Conservation (phyloP, 2,329 filamentous ascomycete species). For the Penicillium fuscoglaucum region DNA sequence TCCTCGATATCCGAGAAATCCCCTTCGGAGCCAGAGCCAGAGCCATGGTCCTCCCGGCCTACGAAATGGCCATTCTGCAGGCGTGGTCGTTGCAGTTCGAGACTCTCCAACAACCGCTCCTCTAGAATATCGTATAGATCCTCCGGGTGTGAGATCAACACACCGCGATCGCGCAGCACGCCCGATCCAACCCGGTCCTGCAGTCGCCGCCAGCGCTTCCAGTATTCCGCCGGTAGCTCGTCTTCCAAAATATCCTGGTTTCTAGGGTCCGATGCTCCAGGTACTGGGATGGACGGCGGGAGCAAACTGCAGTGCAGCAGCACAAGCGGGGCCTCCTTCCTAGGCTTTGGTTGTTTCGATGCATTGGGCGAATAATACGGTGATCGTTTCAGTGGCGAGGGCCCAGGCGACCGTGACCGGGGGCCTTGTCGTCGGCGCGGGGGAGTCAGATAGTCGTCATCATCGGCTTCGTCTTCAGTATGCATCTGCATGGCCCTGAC, state of each 20-base stretch:
- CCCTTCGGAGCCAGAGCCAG: slow-evolving; percentile 22
- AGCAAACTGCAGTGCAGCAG: slow-evolving; percentile 62
- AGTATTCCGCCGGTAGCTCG: slow-evolving; percentile 50
- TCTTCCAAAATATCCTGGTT: slow-evolving; percentile 50
- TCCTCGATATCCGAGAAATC: slow-evolving; percentile 33
- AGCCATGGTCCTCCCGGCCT: slow-evolving; percentile 32
- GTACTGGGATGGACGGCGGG: slow-evolving; percentile 53
- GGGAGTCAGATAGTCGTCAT: slow-evolving; percentile 42
- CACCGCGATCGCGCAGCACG: slow-evolving; percentile 57
- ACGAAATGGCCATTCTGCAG: slow-evolving; percentile 62
- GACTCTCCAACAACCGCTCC: slow-evolving; percentile 60
- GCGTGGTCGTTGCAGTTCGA: slow-evolving; percentile 57
- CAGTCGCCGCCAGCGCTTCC: slow-evolving; percentile 52
- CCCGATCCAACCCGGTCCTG: slow-evolving; percentile 55
- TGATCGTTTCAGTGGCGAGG: slow-evolving; percentile 35
- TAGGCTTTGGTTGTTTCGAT: slow-evolving; percentile 34
- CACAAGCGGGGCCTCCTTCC: slow-evolving; percentile 57
- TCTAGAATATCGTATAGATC: slow-evolving; percentile 64
- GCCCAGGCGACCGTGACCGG: slow-evolving; percentile 37
- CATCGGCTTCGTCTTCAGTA: slow-evolving; percentile 43
- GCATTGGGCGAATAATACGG: slow-evolving; percentile 37
- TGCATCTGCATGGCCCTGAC: slow-evolving; percentile 48
- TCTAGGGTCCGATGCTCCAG: slow-evolving; percentile 34
- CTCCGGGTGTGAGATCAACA: slow-evolving; percentile 63
- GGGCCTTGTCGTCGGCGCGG: slow-evolving; percentile 33